A percentile compares a stretch with the other conserved stretches of the same genome.
Evolutionary conservation across 352 stramenopile genomes (phyloP).

Genomic region (Pythium coloratum): DNA sequence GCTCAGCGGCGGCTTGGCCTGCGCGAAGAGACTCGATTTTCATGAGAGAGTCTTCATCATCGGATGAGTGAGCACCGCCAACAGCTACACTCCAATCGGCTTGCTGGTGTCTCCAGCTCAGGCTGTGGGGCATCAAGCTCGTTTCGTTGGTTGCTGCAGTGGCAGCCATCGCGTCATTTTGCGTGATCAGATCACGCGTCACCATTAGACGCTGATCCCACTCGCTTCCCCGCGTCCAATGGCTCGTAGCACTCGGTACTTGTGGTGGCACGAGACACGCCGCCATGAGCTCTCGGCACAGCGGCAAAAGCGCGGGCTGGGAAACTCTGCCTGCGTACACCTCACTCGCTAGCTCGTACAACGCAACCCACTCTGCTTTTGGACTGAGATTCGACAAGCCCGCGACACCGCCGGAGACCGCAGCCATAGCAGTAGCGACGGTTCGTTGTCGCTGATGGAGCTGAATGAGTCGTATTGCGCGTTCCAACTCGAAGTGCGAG

Average conservation of each 20-base stretch:
- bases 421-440: conserved; percentile 16
- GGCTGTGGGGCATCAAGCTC: conserved; percentile 8
- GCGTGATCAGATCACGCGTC: conserved; percentile 5
- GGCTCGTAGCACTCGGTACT: neutral
- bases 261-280: conserved; percentile 9
- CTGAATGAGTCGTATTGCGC: conserved; percentile 7
- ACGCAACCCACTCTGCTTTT: neutral
- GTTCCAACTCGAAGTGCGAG: conserved; percentile 41
- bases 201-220: conserved; percentile 8
- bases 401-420: neutral
- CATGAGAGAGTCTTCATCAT: neutral
- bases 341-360: conserved; percentile 8
- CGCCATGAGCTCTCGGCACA: conserved; percentile 8
- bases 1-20: conserved; percentile 31
- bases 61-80: neutral
- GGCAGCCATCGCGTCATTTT: neutral
- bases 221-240: neutral
- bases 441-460: conserved; percentile 24
- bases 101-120: neutral
- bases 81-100: neutral
- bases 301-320: conserved; percentile 22
- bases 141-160: neutral
- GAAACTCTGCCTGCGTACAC: conserved; percentile 27
- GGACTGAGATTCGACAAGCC: neutral
- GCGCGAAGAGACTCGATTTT: neutral